Evolutionary conservation across 352 stramenopile genomes (phyloP).

Genomic region (Aphanomyces invadans): DNA sequence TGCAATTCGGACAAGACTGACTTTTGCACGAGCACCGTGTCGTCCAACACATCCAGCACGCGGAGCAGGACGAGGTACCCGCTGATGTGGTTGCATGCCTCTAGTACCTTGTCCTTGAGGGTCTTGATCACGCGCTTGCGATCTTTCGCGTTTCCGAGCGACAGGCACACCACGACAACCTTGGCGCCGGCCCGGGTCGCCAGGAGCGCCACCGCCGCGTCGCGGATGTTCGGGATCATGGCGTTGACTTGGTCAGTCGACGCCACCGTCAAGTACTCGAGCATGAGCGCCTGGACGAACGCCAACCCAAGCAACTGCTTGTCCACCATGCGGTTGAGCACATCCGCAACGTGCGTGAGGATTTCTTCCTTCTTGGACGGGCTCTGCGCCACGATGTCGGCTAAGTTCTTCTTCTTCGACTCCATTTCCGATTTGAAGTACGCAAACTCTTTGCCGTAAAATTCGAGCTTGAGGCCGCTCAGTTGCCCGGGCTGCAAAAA

Average conservation of each 20-base stretch:
- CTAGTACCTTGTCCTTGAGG: constrained; percentile 85
- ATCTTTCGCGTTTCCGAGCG: constrained; percentile 78
- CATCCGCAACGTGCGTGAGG: constrained; percentile 53
- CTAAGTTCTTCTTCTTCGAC: constrained; percentile 59
- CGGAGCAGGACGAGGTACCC: constrained; percentile 86
- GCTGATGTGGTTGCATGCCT: constrained; percentile 84
- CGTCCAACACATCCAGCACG: constrained; percentile 84
- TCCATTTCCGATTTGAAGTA: constrained; percentile 65
- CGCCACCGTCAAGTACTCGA: constrained; percentile 84
- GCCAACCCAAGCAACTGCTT: constrained; percentile 83
- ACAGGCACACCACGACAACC: constrained; percentile 80
- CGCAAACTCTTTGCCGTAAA: constrained; percentile 84
- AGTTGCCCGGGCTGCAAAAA: constrained; percentile 81
- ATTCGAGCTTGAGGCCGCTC: constrained; percentile 80
- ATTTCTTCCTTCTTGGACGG: constrained; percentile 64
- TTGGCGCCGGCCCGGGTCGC: constrained; percentile 82
- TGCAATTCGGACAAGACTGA: constrained; percentile 77
- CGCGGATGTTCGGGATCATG: constrained; percentile 80
- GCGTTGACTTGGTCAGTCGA: constrained; percentile 69
- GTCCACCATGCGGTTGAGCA: constrained; percentile 82
- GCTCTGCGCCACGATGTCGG: constrained; percentile 58
- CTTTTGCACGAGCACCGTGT: constrained; percentile 88
- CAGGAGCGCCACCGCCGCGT: constrained; percentile 76
- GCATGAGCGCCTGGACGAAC: constrained; percentile 85
- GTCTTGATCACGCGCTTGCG: constrained; percentile 88